Evolutionary conservation across 2,329 filamentous ascomycete species (phyloP).

Genomic region (Parascedosporium putredinis): DNA sequence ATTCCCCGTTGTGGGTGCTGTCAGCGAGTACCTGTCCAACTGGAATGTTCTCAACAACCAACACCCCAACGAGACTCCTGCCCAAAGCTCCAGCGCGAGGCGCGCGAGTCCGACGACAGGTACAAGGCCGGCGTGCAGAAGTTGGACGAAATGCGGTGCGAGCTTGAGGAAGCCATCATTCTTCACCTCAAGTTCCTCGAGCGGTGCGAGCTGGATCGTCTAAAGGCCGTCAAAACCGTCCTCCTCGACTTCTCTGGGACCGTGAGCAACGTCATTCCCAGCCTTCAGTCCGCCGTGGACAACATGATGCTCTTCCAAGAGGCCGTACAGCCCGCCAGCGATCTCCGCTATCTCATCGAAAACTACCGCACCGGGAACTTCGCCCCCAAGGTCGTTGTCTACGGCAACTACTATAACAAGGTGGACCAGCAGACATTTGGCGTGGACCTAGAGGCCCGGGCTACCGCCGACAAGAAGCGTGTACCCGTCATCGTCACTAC

Average conservation of each 20-base stretch:
- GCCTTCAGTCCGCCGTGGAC: constrained; percentile 88
- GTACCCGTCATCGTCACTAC: constrained; percentile 89
- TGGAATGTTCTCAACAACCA: constrained; percentile 87
- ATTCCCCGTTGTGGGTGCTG: constrained; percentile 70
- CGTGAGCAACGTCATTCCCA: constrained; percentile 95
- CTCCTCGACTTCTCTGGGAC: constrained; percentile 95
- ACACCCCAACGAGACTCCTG: constrained; percentile 86
- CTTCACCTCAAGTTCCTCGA: constrained; percentile 92
- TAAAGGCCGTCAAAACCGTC: constrained; percentile 97
- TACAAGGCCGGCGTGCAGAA: constrained; percentile 82
- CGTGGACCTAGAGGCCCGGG: constrained; percentile 91
- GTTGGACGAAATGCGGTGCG: constrained; percentile 83
- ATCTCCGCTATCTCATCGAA: constrained; percentile 87
- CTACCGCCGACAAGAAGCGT: constrained; percentile 86
- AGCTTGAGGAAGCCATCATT: constrained; percentile 90
- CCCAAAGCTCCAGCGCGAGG: constrained; percentile 79
- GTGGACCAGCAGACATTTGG: constrained; percentile 97
- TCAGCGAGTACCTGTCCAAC: constrained; percentile 79
- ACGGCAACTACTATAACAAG: constrained; percentile 98
- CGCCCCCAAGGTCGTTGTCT: constrained; percentile 78
- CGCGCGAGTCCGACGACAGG: constrained; percentile 79
- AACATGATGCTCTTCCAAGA: constrained; percentile 99
- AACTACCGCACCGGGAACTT: constrained; percentile 95
- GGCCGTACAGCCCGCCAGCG: constrained; percentile 86
- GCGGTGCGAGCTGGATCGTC: constrained; percentile 86